Conservation (phyloP, 345 rosid genomes). For the Dipteronia sinensis region DNA sequence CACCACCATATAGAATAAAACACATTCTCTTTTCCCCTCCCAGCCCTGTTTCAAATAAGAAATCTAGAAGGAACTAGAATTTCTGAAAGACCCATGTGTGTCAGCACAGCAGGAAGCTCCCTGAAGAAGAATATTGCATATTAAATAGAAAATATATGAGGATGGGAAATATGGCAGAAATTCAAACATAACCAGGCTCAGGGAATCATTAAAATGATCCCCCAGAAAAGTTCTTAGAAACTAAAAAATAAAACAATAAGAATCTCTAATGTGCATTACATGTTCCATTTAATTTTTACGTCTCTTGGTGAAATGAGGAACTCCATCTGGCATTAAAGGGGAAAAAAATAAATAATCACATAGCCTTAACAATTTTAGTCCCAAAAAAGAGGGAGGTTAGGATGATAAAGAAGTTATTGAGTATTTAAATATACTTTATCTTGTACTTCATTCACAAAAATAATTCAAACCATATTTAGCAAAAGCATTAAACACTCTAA, state of each 20-base stretch:
- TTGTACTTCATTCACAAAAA: not conserved
- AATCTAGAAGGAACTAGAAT: not conserved
- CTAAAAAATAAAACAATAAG: not conserved
- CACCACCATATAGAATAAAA: not conserved
- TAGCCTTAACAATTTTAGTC: not conserved
- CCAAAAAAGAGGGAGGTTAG: not conserved
- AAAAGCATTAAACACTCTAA: not conserved
- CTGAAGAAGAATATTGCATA: not conserved
- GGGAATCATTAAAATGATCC: not conserved
- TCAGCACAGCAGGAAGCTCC: not conserved
- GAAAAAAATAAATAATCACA: not conserved
- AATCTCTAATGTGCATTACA: not conserved
- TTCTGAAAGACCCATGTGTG: not conserved
- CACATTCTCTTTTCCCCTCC: not conserved
- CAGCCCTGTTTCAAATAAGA: not conserved
- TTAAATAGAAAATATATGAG: not conserved
- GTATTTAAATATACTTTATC: not conserved
- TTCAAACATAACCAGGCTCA: not conserved
- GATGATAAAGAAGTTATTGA: not conserved
- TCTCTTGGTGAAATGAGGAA: not conserved
- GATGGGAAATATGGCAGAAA: not conserved
- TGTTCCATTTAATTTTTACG: not conserved
- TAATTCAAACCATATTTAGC: not conserved
- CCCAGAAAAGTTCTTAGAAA: no score
- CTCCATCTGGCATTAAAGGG: not conserved